Evolutionary conservation across 2,329 filamentous ascomycete species (phyloP), one percentile per base, ranked within the genome.

Genomic region (Fusarium sp.): DNA sequence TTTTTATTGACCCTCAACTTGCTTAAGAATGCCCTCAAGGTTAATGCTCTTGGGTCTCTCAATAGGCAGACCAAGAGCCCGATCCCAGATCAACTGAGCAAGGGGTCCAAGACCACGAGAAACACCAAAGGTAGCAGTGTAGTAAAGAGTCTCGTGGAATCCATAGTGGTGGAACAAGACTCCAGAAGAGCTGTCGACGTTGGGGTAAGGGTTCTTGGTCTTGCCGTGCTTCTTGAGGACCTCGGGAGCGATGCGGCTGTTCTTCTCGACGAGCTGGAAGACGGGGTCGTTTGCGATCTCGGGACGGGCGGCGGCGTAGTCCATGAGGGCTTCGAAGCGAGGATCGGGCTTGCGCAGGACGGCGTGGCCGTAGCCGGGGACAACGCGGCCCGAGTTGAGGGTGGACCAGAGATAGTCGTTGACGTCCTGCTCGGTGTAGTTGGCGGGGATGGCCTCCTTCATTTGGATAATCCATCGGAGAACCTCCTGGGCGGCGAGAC

Each of bases 11-110:
- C 80, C 79, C 80, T 88, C 86, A 37, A 86, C 88, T 78, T 89
- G 81, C 81, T 95, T 92, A 74, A 97, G 84, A 74, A 99, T 84
- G 14, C 95, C 95, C 81, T 93, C 88, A 60, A 99, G 86, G 83
- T 97, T 96, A 80, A 98, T 97, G 83, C 93, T 97, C 92, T 99
- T 99, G 53, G 96, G 96, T 69, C 95, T 88, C 90, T 99, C 96
- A 78, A 99, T 99, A 14, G 96, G 96, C 79, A 98, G 85, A 58
- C 96, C 96, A 70, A 99, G 84, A 18, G 95, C 95, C 53, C 96
- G 90, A 81, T 98, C 95, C 96, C 96, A 98, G 80, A 99, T 92
- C 71, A 99, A 87, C 83, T 99, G 96, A 45, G 94, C 94, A 52
- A 99, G 87, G 26, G 96, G 96, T 11, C 96, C 96, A 18, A 99